A percentile compares a stretch with the other conserved stretches of the same genome.
phyloP scores from a whole-genome alignment of 345 rosid species.

The Populus euphratica region DNA sequence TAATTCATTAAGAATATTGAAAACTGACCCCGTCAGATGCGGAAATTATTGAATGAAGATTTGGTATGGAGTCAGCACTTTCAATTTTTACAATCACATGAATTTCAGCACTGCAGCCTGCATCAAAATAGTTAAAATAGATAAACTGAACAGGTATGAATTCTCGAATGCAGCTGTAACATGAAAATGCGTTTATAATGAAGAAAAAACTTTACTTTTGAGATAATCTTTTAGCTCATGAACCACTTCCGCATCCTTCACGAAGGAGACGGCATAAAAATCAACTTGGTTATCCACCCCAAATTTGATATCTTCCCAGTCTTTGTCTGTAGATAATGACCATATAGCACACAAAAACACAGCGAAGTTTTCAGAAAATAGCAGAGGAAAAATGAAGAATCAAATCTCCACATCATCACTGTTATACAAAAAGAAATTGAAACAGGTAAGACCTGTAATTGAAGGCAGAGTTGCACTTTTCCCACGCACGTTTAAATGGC shows the following conservation, averaged over 20 bases:
- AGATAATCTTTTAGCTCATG: conserved; percentile 84
- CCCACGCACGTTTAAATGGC: conserved; percentile 95
- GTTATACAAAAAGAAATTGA: conserved; percentile 8
- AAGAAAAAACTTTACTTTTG: conserved; percentile 39
- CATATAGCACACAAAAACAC: neutral
- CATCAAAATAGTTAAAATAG: conserved; percentile 22
- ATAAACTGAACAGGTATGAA: neutral
- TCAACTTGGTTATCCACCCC: conserved; percentile 96
- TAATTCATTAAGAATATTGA: neutral
- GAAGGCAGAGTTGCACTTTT: conserved; percentile 95
- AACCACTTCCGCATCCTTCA: conserved; percentile 92
- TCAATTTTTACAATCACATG: conserved; percentile 82
- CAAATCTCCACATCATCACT: conserved; percentile 12
- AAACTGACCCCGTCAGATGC: conserved; percentile 95
- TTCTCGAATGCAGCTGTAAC: neutral
- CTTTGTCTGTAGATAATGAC: conserved; percentile 60
- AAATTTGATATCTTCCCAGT: conserved; percentile 98
- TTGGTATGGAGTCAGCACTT: conserved; percentile 92
- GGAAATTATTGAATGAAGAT: conserved; percentile 79
- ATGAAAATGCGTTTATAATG: neutral
- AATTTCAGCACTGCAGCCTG: conserved; percentile 81
- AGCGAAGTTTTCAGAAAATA: neutral
- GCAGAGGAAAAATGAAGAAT: neutral
- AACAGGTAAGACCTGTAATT: conserved; percentile 62
- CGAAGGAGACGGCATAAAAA: conserved; percentile 95